These are phyloP conservation scores for Pleurotus cornucopiae DNA, from an alignment of 768 basidiomycete genomes.

Conservation along the genomic window DNA sequence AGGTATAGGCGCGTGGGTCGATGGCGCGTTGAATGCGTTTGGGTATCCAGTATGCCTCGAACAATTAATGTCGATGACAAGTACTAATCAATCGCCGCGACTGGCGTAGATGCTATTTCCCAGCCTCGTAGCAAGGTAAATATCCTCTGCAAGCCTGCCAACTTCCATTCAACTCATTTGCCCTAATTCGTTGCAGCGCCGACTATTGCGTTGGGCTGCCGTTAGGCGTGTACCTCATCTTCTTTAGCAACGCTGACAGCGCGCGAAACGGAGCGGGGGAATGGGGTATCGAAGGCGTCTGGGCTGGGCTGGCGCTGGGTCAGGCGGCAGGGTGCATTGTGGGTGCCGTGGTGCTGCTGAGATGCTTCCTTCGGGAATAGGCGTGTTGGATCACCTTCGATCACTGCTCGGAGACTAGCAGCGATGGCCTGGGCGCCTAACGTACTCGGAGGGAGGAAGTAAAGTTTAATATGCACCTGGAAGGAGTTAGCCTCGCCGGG, in stretches of 20 bases:
- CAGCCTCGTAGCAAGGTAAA: conserved; percentile 5
- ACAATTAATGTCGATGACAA: background rate
- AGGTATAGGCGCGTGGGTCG: conserved; percentile 6
- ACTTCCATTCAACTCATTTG: background rate
- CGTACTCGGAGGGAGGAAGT: no score
- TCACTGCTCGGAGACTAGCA: no score
- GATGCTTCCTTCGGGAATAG: background rate
- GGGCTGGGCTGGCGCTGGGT: conserved; percentile 6
- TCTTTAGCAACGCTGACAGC: background rate
- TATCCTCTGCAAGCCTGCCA: background rate
- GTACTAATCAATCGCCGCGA: background rate
- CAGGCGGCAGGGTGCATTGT: background rate
- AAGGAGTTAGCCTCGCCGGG: no score
- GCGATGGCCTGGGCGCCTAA: no score
- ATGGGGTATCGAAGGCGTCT: conserved; percentile 9
- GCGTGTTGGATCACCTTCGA: no score
- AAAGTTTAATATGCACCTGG: no score
- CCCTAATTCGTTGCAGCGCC: background rate
- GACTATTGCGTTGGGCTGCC: conserved; percentile 4
- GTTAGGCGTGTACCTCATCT: background rate
- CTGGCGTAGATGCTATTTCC: background rate
- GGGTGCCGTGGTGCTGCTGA: conserved; percentile 5
- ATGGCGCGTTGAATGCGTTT: background rate
- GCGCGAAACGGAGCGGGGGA: background rate
- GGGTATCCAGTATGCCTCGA: background rate